Percentiles rank a stretch among this genome's conserved stretches.
phyloP scores from a whole-genome alignment of 805 yeast species.

The Wickerhamiella sergipiensis region DNA sequence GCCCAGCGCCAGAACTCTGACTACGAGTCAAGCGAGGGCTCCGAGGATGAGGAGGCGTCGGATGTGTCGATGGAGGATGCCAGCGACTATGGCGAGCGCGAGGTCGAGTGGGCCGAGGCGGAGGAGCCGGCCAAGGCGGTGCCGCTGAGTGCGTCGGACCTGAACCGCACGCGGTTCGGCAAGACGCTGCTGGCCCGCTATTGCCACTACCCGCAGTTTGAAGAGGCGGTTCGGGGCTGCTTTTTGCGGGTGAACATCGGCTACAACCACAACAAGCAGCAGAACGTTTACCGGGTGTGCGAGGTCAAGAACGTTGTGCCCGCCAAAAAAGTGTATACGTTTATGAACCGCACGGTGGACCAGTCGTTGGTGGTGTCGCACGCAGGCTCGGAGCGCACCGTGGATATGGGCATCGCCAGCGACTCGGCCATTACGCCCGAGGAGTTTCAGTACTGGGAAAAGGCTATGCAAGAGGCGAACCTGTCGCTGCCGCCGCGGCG shows the following conservation, averaged over 20 bases:
- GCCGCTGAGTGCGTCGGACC: constrained; percentile 44
- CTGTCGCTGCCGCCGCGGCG: constrained; percentile 47
- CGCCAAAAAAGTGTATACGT: constrained; percentile 32
- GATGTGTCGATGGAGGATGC: constrained; percentile 31
- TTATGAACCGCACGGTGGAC: constrained; percentile 38
- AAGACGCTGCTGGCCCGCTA: constrained; percentile 61
- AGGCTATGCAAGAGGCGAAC: constrained; percentile 45
- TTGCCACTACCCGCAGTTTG: constrained; percentile 74
- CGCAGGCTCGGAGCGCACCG: constrained; percentile 58
- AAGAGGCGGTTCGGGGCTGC: constrained; percentile 53
- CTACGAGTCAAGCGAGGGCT: constrained; percentile 20
- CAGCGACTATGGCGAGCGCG: constrained; percentile 29
- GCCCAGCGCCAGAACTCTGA: constrained; percentile 25
- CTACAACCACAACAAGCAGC: constrained; percentile 42
- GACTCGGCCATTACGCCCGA: constrained; percentile 58
- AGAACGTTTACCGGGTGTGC: constrained; percentile 69
- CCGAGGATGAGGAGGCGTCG: constrained; percentile 33
- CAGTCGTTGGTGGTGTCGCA: constrained; percentile 63
- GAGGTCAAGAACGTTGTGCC: constrained; percentile 52
- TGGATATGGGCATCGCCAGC: constrained; percentile 68
- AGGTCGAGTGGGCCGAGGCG: constrained; percentile 37
- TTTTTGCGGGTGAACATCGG: constrained; percentile 80
- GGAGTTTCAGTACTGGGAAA: constrained; percentile 61
- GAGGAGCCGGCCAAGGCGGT: constrained; percentile 24
- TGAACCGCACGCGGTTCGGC: constrained; percentile 65